Evolutionary conservation across 2,329 filamentous ascomycete species (phyloP).

Genomic region (Cercospora citrullina): DNA sequence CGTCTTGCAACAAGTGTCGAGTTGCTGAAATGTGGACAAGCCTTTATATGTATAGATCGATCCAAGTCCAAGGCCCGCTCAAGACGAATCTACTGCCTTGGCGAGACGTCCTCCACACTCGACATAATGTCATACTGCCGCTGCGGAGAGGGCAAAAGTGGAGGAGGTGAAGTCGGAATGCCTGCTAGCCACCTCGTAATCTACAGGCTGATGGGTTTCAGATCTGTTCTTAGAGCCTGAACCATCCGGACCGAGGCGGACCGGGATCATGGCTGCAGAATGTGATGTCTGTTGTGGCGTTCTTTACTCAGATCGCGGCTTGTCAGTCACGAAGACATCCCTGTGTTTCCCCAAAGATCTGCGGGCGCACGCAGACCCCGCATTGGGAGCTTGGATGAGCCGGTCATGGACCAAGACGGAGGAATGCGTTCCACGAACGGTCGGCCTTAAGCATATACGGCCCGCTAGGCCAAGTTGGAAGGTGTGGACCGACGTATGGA

Average conservation of each 20-base stretch:
- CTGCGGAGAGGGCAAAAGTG: not conserved
- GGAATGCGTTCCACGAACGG: conserved; percentile 6
- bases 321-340: not conserved
- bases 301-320: not conserved
- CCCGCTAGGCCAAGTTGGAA: not conserved
- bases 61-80: not conserved
- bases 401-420: conserved; percentile 1
- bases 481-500: not conserved
- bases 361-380: not conserved
- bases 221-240: not conserved
- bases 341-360: conserved; percentile 1
- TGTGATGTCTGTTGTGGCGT: not conserved
- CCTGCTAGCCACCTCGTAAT: not conserved
- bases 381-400: not conserved
- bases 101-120: not conserved
- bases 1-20: not conserved
- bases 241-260: conserved; percentile 3
- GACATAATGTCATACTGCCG: not conserved
- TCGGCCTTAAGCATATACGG: not conserved
- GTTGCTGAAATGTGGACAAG: not conserved
- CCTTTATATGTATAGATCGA: not conserved
- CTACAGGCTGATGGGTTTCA: not conserved
- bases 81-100: not conserved
- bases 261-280: not conserved
- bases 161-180: not conserved